Conservation (phyloP, 176 grass and related monocot species). For the Metroxylon sagu region DNA sequence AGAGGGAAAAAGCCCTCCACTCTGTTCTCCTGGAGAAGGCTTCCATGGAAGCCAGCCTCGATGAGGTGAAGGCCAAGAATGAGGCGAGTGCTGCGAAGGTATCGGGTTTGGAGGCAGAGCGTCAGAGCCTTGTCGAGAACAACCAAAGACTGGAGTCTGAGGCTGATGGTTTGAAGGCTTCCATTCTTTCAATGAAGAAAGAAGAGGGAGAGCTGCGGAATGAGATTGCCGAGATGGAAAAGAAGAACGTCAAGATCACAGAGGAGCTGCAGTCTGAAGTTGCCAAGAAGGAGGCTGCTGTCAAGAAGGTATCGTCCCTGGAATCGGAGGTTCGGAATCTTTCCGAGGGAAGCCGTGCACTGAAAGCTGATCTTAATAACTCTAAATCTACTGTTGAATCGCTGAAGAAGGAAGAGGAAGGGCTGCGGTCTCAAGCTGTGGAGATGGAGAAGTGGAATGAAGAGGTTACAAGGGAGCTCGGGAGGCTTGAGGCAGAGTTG, state of each 20-base stretch:
- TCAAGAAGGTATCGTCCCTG: too few species aligned
- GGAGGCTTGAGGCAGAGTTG: slow-evolving; percentile 19
- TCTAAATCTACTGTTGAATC: not conserved
- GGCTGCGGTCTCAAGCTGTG: slow-evolving; percentile 10
- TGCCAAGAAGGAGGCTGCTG: too few species aligned
- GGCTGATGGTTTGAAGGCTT: slow-evolving; percentile 9
- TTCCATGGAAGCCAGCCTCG: slow-evolving; percentile 17
- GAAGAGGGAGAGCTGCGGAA: too few species aligned
- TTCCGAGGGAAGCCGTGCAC: too few species aligned
- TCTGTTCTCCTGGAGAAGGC: slow-evolving; percentile 11
- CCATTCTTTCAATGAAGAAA: slow-evolving; percentile 1
- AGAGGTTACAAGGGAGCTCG: slow-evolving; percentile 19
- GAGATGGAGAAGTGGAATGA: slow-evolving; percentile 14
- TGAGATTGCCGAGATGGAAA: too few species aligned
- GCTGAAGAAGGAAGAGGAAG: slow-evolving; percentile 22
- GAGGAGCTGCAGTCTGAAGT: too few species aligned
- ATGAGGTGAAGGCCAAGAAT: slow-evolving; percentile 24
- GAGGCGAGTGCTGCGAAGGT: slow-evolving; percentile 15
- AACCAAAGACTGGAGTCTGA: slow-evolving; percentile 26
- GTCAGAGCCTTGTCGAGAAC: not conserved
- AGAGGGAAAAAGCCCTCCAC: slow-evolving; percentile 8
- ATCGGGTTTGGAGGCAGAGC: slow-evolving; percentile 16
- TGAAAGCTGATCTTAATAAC: too few species aligned
- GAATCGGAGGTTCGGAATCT: too few species aligned
- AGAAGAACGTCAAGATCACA: too few species aligned